These are phyloP conservation scores for Cercophora samala DNA, from an alignment of 495 filamentous ascomycete genomes.

Conservation along the genomic window DNA sequence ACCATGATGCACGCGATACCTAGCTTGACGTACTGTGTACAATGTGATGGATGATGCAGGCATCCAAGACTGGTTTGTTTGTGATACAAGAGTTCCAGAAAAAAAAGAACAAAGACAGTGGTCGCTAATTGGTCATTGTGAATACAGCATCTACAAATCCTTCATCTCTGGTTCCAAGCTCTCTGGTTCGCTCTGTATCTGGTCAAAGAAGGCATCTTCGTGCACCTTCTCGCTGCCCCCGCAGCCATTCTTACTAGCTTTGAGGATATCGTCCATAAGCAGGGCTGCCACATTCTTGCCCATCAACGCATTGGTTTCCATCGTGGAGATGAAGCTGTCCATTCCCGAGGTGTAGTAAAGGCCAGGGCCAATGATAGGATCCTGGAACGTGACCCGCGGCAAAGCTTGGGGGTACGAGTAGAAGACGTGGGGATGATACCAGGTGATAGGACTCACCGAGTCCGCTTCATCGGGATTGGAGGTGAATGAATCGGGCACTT, in stretches of 20 bases:
- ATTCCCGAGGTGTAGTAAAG: constrained; percentile 93
- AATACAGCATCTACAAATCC: not conserved
- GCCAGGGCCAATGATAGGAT: constrained; percentile 60
- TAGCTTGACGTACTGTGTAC: not conserved
- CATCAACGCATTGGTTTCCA: constrained; percentile 97
- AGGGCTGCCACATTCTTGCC: constrained; percentile 88
- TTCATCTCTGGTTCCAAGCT: not conserved
- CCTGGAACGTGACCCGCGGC: constrained; percentile 85
- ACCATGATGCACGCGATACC: not conserved
- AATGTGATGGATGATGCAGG: not conserved
- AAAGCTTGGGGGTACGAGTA: constrained; percentile 78
- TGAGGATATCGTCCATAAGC: constrained; percentile 57
- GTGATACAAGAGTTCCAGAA: not conserved
- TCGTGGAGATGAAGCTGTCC: constrained; percentile 92
- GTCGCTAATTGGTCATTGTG: too few relatives aligned
- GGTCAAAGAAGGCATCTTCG: not conserved
- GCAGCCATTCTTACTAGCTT: constrained; percentile 7
- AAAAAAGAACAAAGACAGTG: too few relatives aligned
- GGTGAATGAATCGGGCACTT: constrained; percentile 40
- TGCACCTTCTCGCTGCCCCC: not conserved
- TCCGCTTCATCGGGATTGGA: constrained; percentile 8
- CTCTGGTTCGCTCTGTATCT: not conserved
- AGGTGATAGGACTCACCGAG: constrained; percentile 57
- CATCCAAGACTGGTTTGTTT: not conserved
- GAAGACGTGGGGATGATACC: constrained; percentile 72